Conservation (phyloP, 2,329 filamentous ascomycete species). For the Epichloe typhina region DNA sequence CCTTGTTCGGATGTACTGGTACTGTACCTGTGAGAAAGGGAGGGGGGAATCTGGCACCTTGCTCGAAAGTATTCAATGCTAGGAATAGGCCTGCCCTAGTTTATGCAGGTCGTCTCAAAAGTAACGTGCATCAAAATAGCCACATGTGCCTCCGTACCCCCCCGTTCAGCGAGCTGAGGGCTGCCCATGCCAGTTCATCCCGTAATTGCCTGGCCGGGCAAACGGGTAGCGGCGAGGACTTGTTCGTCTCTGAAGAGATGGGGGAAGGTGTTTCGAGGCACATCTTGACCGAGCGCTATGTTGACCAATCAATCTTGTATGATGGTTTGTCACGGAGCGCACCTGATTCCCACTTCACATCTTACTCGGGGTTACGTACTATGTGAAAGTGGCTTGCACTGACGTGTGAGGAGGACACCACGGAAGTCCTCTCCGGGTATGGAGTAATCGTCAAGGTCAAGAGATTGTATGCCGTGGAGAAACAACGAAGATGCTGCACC, state of each 20-base stretch:
- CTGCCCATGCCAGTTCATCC: neutral
- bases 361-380: neutral
- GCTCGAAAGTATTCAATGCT: neutral
- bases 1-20: neutral
- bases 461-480: neutral
- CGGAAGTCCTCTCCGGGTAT: neutral
- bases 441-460: neutral
- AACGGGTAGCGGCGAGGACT: neutral
- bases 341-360: neutral
- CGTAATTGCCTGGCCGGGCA: neutral
- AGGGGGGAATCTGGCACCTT: neutral
- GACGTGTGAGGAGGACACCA: slow-evolving; percentile 1
- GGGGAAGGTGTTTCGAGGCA: neutral
- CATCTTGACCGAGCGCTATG: slow-evolving; percentile 3
- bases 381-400: neutral
- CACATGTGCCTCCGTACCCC: neutral
- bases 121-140: neutral
- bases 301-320: slow-evolving; percentile 2
- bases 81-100: neutral
- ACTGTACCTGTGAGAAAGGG: neutral
- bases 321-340: slow-evolving; percentile 1
- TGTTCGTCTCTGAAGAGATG: neutral
- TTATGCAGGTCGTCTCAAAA: neutral
- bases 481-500: neutral
- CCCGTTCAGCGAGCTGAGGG: neutral